phyloP scores from a whole-genome alignment of 495 filamentous ascomycete genomes.

The Corynascus novoguineensis region DNA sequence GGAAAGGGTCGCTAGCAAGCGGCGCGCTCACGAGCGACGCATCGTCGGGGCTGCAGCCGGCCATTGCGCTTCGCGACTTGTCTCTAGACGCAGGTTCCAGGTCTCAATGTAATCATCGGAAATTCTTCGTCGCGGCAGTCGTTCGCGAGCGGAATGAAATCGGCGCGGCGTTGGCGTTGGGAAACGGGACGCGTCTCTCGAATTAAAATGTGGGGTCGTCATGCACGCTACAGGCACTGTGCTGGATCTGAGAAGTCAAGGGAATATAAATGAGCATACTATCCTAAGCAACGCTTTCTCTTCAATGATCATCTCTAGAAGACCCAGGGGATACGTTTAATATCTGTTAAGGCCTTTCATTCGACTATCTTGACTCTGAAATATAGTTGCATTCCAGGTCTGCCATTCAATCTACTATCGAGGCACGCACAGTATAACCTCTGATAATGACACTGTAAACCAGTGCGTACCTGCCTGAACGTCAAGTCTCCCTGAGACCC shows the following conservation, averaged over 20 bases:
- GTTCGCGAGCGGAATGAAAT: neutral
- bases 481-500: too few relatives aligned
- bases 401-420: neutral
- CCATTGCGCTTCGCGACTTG: neutral
- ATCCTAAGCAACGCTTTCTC: too few relatives aligned
- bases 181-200: conserved; percentile 13
- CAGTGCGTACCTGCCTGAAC: too few relatives aligned
- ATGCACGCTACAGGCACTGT: neutral
- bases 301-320: too few relatives aligned
- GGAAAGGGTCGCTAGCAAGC: conserved; percentile 9
- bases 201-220: neutral
- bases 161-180: neutral
- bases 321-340: too few relatives aligned
- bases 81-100: neutral
- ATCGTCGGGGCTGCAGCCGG: neutral
- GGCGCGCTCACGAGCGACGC: neutral
- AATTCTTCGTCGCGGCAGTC: neutral
- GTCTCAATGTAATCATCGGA: neutral
- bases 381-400: too few relatives aligned
- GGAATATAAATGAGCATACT: too few relatives aligned
- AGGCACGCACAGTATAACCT: neutral
- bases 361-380: too few relatives aligned
- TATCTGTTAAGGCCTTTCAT: too few relatives aligned
- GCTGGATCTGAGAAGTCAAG: neutral
- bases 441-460: neutral